Base-by-base conservation (phyloP, 257 asterid genomes). In the Gentiana straminea region DNA sequence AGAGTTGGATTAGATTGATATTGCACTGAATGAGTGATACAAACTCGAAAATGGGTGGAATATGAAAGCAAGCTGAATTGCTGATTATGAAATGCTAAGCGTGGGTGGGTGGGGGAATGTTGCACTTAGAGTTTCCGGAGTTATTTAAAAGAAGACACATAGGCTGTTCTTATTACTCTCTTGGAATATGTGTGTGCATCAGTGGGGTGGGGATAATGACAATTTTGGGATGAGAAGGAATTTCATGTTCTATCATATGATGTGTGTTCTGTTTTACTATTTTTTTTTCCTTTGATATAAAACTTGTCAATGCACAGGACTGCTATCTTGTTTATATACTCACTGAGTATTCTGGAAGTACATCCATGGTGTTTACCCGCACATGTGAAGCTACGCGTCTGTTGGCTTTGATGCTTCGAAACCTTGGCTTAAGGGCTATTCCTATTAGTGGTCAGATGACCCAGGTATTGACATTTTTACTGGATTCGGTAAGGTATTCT, bases 401-500 rank as follows among this genome's bases (percentile, higher is more conserved):
- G 51, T 69, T 88, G 75, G 89, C 97, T 7, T 57, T 74, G 64
- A 67, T 85, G 69, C 97, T 85, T 56, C 82, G 94, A 50, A 83
- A 81, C 64, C 95, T 85, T 68, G 95, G 94, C 50, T 70, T 87
- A 47, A 73, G 80, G 54, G 93, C 97, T 51, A 85, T 92, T 61
- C 95, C 97, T 39, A 92, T 92, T 59, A 92, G 88, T 71, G 97
- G 98, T 59, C 98, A 92, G 49, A 84, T 92, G 98, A 81, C 70
- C 53, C 97, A 85, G 94, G 98, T 92, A 68, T 59, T 24, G 45
- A 36, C 56, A 54, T 61, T 11, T 11, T 62, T 59, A 55, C 35
- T 32, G 12, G 6, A 37, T 56, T 39, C 67, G 24, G 47, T 34
- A 4, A 45, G 50, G 38, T 62, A 55, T 48, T 43, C 33, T 2